These are phyloP conservation scores for Aspergillus quadricinctus DNA, from an alignment of 2,329 filamentous ascomycete species.

Conservation along the genomic window DNA sequence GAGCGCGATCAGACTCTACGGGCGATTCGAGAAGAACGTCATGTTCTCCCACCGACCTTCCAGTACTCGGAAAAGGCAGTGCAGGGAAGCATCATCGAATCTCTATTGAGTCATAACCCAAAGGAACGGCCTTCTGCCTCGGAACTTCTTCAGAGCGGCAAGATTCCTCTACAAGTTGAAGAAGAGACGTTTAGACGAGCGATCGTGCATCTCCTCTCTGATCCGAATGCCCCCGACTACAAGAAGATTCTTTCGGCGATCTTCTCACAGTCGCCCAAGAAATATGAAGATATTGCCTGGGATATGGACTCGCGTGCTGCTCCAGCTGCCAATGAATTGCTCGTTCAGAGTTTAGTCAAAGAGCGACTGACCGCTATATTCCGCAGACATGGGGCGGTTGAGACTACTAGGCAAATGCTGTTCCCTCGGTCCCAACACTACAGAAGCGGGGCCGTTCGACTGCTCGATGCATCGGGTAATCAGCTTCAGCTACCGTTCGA, in stretches of 20 bases:
- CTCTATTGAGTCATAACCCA: constrained; percentile 76
- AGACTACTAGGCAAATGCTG: constrained; percentile 67
- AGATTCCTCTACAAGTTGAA: constrained; percentile 85
- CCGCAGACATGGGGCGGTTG: constrained; percentile 81
- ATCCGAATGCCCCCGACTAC: constrained; percentile 82
- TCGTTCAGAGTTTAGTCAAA: constrained; percentile 70
- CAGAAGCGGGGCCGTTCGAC: constrained; percentile 65
- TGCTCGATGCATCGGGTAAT: constrained; percentile 80
- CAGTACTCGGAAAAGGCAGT: constrained; percentile 60
- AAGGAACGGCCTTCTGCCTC: constrained; percentile 75
- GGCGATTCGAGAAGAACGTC: constrained; percentile 62
- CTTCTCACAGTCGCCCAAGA: constrained; percentile 70
- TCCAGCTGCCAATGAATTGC: constrained; percentile 48
- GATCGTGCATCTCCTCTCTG: constrained; percentile 68
- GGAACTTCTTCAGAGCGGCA: constrained; percentile 79
- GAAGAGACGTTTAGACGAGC: constrained; percentile 84
- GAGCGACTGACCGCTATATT: constrained; percentile 74
- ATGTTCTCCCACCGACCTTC: constrained; percentile 70
- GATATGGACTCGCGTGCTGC: constrained; percentile 60
- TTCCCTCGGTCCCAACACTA: constrained; percentile 84
- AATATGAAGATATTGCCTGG: constrained; percentile 77
- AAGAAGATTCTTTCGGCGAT: constrained; percentile 82
- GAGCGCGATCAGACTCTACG: constrained; percentile 64
- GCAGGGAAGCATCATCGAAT: constrained; percentile 73
- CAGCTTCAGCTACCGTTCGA: constrained; percentile 92